phyloP scores from a whole-genome alignment of 257 asterid species.

The Parsonsia alboflavescens region DNA sequence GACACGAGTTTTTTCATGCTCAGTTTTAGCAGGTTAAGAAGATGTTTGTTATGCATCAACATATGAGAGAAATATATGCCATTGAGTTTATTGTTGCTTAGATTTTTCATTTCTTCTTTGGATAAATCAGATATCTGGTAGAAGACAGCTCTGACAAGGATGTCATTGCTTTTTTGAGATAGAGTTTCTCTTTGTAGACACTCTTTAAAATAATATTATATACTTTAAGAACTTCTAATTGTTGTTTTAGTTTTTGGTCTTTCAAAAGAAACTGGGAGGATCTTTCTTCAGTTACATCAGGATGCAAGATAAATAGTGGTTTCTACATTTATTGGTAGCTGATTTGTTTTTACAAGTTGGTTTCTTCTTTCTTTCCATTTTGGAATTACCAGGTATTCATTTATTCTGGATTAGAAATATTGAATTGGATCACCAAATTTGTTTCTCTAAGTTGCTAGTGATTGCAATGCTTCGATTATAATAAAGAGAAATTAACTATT shows the following conservation, averaged over 20 bases:
- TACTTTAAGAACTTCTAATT: background rate
- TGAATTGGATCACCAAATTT: background rate
- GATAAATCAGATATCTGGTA: background rate
- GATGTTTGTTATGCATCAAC: background rate
- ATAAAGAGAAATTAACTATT: background rate
- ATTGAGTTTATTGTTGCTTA: background rate
- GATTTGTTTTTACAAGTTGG: background rate
- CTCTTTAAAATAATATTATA: background rate
- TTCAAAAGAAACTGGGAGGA: background rate
- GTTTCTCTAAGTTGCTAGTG: background rate
- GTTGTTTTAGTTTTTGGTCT: background rate
- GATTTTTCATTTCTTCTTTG: background rate
- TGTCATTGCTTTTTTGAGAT: background rate
- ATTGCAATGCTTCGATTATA: background rate
- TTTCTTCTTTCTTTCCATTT: background rate
- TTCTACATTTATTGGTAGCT: background rate
- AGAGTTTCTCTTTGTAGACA: background rate
- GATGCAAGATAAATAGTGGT: background rate
- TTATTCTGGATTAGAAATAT: no score
- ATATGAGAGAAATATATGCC: background rate
- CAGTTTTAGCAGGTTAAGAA: background rate
- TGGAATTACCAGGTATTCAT: background rate
- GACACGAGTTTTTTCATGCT: background rate
- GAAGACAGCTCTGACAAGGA: background rate
- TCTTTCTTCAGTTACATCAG: background rate